These are phyloP conservation scores for Citrullus colocynthis DNA, from an alignment of 306 rosid species.

Conservation along the genomic window DNA sequence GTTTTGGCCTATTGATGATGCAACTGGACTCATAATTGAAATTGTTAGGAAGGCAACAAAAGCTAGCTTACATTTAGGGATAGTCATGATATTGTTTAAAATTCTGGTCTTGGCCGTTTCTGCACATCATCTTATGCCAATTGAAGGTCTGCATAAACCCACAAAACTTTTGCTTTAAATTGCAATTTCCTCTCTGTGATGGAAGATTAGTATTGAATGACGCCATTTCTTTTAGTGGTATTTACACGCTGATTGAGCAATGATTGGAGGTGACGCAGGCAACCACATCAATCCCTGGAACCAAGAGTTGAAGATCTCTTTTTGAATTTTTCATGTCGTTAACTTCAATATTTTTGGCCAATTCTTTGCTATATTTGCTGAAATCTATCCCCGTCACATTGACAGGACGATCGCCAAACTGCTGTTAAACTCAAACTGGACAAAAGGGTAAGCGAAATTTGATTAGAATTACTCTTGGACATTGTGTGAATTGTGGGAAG, in stretches of 20 bases:
- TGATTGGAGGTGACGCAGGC: slow-evolving; percentile 1
- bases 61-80: not conserved
- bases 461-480: not conserved
- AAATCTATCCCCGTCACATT: not conserved
- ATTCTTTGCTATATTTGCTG: not conserved
- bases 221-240: slow-evolving; percentile 1
- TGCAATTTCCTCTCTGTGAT: not conserved
- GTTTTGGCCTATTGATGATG: not conserved
- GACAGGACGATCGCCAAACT: not conserved
- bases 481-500: not conserved
- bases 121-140: not conserved
- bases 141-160: not conserved
- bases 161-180: not conserved
- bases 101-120: not conserved
- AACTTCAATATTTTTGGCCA: not conserved
- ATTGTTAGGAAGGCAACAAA: not conserved
- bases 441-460: not conserved
- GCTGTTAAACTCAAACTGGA: not conserved
- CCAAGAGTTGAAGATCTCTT: not conserved
- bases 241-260: not conserved
- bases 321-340: not conserved
- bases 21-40: not conserved
- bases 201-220: not conserved
- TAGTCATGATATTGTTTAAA: not conserved
- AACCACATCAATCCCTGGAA: not conserved